Evolutionary conservation across 352 stramenopile genomes (phyloP).

Genomic region (Phytophthora pinifolia): DNA sequence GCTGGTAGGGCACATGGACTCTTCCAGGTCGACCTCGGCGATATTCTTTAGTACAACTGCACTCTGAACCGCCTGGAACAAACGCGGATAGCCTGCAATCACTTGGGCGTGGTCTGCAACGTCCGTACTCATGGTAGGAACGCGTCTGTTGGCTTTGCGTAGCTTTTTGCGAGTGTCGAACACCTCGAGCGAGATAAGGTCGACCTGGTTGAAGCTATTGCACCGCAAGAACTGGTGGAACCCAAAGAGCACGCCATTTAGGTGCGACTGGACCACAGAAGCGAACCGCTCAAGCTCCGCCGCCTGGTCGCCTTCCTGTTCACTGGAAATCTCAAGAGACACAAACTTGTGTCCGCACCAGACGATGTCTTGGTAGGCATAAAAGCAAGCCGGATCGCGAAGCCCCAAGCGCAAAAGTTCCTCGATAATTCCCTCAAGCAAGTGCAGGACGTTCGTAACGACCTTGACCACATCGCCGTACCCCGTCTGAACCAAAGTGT

Average conservation of each 20-base stretch:
- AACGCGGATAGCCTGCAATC: slow-evolving; percentile 46
- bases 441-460: slow-evolving; percentile 39
- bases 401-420: slow-evolving; percentile 51
- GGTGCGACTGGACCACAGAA: slow-evolving; percentile 54
- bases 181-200: slow-evolving; percentile 69
- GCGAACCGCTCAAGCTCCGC: slow-evolving; percentile 54
- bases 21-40: slow-evolving; percentile 57
- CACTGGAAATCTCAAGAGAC: slow-evolving; percentile 6
- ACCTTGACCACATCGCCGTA: slow-evolving; percentile 24
- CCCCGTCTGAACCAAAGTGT: slow-evolving; percentile 14
- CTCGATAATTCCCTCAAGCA: slow-evolving; percentile 59
- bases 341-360: slow-evolving; percentile 77
- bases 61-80: slow-evolving; percentile 63
- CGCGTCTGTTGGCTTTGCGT: slow-evolving; percentile 33
- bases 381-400: slow-evolving; percentile 62
- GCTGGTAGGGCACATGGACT: slow-evolving; percentile 56
- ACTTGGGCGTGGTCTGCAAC: slow-evolving; percentile 48
- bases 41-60: slow-evolving; percentile 58
- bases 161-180: slow-evolving; percentile 74
- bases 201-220: slow-evolving; percentile 80
- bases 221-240: slow-evolving; percentile 80
- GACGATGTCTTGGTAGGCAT: slow-evolving; percentile 85
- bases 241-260: slow-evolving; percentile 65
- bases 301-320: slow-evolving; percentile 7
- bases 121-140: slow-evolving; percentile 22